Evolutionary conservation across 306 rosid genomes (phyloP), one percentile per base, ranked within the genome.

Genomic region (Cucurbita argyrosperma): DNA sequence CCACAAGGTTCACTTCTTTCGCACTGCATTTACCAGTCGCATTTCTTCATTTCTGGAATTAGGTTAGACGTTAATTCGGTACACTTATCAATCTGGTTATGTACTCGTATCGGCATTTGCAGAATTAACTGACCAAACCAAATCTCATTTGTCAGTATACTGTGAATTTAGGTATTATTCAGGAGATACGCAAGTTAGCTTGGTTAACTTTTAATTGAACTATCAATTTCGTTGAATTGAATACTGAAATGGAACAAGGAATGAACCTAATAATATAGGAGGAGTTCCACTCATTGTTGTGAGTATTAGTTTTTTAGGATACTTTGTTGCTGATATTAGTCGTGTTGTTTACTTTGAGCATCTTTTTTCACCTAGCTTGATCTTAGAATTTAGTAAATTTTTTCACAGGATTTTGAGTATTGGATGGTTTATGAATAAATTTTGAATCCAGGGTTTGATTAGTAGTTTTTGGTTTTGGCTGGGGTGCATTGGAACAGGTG

Each of bases 1-100:
- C 74, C 83, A 78, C 78, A 79, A 84, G 90, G 98, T 90, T 56
- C 21, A 14, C 35, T 30, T 46, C 5, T 23, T 18, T n/a, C 43
- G 43, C 35, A 16, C 12, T 8, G 11, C 3, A 6, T 40, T 43
- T 18, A 12, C 3, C n/a, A 21, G 37, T 65, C 46, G 38, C 71
- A 19, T 65, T 19, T 18, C 37, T 65, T 65, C 10, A 18, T 26
- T 45, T 18, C 4, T 43, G 16, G 52, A 67, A 67, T 46, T 18
- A 45, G 18, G 39, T 66, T 49, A 45, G 18, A 66, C 18, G 54
- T 49, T 50, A 12, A 23, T 68, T 26, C 26, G 26, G 26, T 26
- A 26, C 26, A 26, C 11, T 45, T 21, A 21, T 45, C 7, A 67
- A 19, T 45, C 55, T 46, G 16, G 72, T 16, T 67, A 19, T 45